phyloP scores from a whole-genome alignment of 225 moss, liverwort and hornwort species.

The Marchantia polymorpha region DNA sequence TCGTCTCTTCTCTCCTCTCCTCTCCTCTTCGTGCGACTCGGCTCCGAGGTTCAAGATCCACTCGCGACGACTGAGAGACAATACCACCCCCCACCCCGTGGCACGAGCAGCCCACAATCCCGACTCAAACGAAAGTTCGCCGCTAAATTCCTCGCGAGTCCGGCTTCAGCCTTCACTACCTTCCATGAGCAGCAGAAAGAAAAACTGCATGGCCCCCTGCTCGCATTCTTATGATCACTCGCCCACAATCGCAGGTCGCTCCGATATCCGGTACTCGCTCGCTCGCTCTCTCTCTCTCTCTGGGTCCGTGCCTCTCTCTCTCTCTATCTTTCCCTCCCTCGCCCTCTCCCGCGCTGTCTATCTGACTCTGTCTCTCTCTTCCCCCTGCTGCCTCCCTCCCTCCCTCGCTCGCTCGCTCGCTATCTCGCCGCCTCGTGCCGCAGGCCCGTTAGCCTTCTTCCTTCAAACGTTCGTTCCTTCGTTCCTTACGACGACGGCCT shows the following conservation, averaged over 20 bases:
- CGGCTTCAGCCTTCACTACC: background rate
- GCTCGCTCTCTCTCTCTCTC: no score
- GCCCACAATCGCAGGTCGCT: no score
- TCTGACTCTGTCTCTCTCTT: background rate
- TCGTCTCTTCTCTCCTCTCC: no score
- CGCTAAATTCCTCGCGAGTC: background rate
- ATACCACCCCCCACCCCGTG: background rate
- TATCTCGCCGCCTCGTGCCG: background rate
- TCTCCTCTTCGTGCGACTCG: no score
- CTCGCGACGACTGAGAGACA: background rate
- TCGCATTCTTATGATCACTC: background rate
- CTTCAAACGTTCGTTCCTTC: no score
- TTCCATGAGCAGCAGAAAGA: slow-evolving; percentile 3
- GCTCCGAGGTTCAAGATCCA: slow-evolving; percentile 5
- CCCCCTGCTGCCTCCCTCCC: background rate
- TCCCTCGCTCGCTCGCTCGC: background rate
- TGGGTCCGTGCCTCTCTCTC: background rate
- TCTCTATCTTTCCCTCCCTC: background rate
- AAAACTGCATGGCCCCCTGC: background rate
- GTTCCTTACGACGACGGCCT: background rate
- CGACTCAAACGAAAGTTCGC: background rate
- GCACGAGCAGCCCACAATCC: background rate
- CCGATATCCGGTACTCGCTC: no score
- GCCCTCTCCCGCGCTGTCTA: background rate
- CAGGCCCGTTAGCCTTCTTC: no score